phyloP scores from a whole-genome alignment of 2,329 filamentous ascomycete genomes.

The Pseudogymnoascus sp. region DNA sequence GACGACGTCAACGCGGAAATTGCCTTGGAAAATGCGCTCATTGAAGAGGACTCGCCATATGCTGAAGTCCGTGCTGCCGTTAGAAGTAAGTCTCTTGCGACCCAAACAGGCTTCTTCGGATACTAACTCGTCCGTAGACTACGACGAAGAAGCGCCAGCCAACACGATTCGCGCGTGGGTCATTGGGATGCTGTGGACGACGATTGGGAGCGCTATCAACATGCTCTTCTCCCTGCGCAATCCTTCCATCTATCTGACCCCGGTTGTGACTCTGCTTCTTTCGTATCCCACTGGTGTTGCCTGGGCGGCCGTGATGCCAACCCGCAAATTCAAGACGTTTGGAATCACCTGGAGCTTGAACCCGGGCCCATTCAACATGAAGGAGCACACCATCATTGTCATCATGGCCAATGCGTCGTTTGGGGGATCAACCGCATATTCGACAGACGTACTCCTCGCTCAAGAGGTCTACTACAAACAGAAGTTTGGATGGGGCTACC shows the following conservation, averaged over 20 bases:
- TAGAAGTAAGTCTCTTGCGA: conserved; percentile 48
- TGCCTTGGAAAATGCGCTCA: conserved; percentile 33
- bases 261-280: conserved; percentile 24
- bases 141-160: conserved; percentile 56
- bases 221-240: conserved; percentile 25
- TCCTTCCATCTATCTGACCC: conserved; percentile 36
- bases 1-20: conserved; percentile 29
- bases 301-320: conserved; percentile 41
- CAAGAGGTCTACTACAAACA: conserved; percentile 67
- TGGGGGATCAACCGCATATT: conserved; percentile 42
- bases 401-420: conserved; percentile 45
- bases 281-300: conserved; percentile 45
- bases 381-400: conserved; percentile 62
- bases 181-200: conserved; percentile 26
- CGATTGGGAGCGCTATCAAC: conserved; percentile 20
- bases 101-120: conserved; percentile 38
- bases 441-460: conserved; percentile 66
- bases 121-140: conserved; percentile 24
- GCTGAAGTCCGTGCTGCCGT: conserved; percentile 53
- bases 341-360: conserved; percentile 53
- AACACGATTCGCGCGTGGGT: conserved; percentile 60
- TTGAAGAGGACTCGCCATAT: conserved; percentile 55
- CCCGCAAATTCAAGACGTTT: conserved; percentile 35
- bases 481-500: conserved; percentile 56
- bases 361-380: conserved; percentile 62